Conservation (phyloP, 352 stramenopile genomes). For the Pythium chondricola region DNA sequence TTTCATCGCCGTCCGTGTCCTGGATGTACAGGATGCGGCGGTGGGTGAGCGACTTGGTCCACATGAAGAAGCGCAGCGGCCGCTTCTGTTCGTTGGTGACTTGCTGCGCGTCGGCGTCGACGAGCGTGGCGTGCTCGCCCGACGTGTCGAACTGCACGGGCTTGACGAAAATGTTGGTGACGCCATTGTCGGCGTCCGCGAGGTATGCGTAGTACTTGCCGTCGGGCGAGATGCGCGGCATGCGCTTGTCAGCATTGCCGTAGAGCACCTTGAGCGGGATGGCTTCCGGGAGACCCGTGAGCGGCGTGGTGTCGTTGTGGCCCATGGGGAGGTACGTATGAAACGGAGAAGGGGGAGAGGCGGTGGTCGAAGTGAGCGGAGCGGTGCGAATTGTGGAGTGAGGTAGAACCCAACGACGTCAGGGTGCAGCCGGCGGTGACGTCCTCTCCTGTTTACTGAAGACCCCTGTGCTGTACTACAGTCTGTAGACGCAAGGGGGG, state of each 20-base stretch:
- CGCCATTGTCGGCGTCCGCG: slow-evolving; percentile 28
- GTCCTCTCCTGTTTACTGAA: too few relatives aligned
- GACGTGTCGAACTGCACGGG: slow-evolving; percentile 20
- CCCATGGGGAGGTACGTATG: slow-evolving; percentile 3
- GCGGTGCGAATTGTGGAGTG: slow-evolving; percentile 8
- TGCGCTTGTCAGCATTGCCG: slow-evolving; percentile 38
- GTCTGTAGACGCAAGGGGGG: too few relatives aligned
- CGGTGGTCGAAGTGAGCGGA: background rate
- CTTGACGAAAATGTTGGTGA: slow-evolving; percentile 44
- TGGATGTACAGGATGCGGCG: slow-evolving; percentile 35
- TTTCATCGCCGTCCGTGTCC: slow-evolving; percentile 36
- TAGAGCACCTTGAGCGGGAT: slow-evolving; percentile 44
- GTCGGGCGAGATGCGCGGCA: slow-evolving; percentile 36
- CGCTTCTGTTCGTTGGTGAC: slow-evolving; percentile 33
- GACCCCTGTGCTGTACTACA: too few relatives aligned
- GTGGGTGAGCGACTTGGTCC: slow-evolving; percentile 23
- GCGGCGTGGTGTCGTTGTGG: background rate
- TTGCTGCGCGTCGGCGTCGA: slow-evolving; percentile 23
- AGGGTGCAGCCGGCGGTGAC: too few relatives aligned
- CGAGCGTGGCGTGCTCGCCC: slow-evolving; percentile 1
- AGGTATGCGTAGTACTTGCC: slow-evolving; percentile 43
- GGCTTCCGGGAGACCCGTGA: slow-evolving; percentile 18
- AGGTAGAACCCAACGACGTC: background rate
- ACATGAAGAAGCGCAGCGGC: slow-evolving; percentile 32
- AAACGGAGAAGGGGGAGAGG: background rate